Conservation (phyloP, 495 filamentous ascomycete genomes). For the Hypoxylon lenormandii region DNA sequence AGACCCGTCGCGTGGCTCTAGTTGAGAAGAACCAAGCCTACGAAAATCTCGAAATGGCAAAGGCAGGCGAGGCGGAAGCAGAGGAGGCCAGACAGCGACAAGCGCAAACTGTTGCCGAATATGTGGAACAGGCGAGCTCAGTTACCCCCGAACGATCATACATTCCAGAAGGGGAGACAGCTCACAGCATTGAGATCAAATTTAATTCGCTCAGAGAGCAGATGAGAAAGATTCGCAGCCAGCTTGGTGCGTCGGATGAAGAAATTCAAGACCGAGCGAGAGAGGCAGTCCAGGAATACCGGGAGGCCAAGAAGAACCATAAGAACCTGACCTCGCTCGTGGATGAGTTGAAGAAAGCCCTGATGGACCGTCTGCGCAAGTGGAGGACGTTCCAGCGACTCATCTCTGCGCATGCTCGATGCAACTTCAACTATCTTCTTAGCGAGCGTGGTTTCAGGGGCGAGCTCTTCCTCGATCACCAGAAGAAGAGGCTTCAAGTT, state of each 20-base stretch:
- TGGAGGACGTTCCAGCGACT: conserved; percentile 83
- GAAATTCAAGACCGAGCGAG: conserved; percentile 66
- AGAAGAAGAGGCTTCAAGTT: conserved; percentile 76
- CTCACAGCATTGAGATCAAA: conserved; percentile 71
- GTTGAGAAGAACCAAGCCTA: conserved; percentile 74
- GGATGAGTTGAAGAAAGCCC: conserved; percentile 70
- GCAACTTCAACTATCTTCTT: conserved; percentile 87
- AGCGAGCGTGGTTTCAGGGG: conserved; percentile 90
- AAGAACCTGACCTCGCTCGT: conserved; percentile 64
- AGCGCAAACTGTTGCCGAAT: conserved; percentile 62
- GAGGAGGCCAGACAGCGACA: conserved; percentile 63
- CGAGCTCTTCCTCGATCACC: conserved; percentile 80
- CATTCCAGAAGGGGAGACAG: conserved; percentile 76
- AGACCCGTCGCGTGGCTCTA: conserved; percentile 67
- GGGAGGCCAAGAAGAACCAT: conserved; percentile 55
- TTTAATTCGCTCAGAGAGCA: conserved; percentile 70
- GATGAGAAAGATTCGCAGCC: conserved; percentile 64
- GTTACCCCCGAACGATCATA: conserved; percentile 70
- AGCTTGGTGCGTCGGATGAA: conserved; percentile 72
- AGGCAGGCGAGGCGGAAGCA: conserved; percentile 60
- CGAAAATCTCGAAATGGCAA: conserved; percentile 62
- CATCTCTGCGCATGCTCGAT: conserved; percentile 84
- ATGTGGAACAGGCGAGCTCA: conserved; percentile 67
- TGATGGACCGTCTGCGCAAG: conserved; percentile 75
- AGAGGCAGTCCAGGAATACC: conserved; percentile 53